Conservation (phyloP, 148 eudicot genomes). For the Chenopodium suecicum region DNA sequence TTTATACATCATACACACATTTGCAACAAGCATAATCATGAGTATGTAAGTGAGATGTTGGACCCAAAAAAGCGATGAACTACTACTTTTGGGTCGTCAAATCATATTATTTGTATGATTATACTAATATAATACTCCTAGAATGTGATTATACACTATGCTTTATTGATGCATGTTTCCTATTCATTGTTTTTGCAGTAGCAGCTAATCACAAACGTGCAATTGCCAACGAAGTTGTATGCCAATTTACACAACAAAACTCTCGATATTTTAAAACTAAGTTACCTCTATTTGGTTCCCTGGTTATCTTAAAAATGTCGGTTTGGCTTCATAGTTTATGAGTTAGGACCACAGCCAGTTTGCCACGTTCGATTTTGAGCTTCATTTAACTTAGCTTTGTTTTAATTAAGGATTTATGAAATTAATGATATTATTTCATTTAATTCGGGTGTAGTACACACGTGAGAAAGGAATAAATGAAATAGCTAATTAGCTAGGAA, state of each 20-base stretch:
- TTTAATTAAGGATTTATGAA: neutral
- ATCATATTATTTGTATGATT: slow-evolving; percentile 1
- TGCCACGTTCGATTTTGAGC: neutral
- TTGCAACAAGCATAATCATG: slow-evolving; percentile 25
- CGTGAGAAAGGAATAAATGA: slow-evolving; percentile 1
- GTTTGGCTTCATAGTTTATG: slow-evolving; percentile 15
- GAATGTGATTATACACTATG: neutral
- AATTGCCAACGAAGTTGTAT: slow-evolving; percentile 23
- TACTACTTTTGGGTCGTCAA: slow-evolving; percentile 3
- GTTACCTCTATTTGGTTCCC: neutral
- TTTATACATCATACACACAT: neutral
- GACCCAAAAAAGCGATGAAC: slow-evolving; percentile 4
- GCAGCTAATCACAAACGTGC: slow-evolving; percentile 20
- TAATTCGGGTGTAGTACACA: slow-evolving; percentile 6
- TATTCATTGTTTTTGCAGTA: neutral
- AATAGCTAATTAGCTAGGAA: neutral
- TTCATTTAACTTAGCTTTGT: neutral
- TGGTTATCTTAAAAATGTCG: slow-evolving; percentile 8
- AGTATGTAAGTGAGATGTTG: slow-evolving; percentile 17
- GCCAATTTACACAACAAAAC: slow-evolving; percentile 17
- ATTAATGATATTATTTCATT: neutral
- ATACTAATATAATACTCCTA: neutral
- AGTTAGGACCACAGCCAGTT: slow-evolving; percentile 20
- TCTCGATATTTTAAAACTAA: slow-evolving; percentile 19
- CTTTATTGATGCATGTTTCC: slow-evolving; percentile 5